phyloP scores from a whole-genome alignment of 768 basidiomycete species.

The Podaxis pistillaris region DNA sequence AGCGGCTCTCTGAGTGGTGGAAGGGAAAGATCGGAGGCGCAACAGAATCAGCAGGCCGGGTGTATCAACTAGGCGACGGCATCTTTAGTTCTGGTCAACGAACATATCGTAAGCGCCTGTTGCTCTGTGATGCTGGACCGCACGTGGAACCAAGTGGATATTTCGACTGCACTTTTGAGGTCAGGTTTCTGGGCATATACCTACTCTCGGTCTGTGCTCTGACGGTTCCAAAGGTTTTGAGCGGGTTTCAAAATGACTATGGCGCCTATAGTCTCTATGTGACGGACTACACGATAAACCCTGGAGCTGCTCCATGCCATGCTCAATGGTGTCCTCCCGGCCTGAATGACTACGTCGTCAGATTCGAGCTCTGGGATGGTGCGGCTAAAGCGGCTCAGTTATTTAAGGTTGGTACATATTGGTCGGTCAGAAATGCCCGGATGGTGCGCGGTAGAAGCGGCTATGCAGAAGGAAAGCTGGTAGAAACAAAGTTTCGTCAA shows the following conservation, averaged over 20 bases:
- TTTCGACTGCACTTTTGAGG: conserved; percentile 66
- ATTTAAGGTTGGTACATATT: conserved; percentile 52
- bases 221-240: conserved; percentile 41
- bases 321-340: conserved; percentile 46
- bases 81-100: neutral
- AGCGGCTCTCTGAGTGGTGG: conserved; percentile 12
- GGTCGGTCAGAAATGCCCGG: conserved; percentile 51
- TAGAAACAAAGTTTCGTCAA: conserved; percentile 40
- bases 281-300: conserved; percentile 62
- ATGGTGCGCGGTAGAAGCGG: conserved; percentile 37
- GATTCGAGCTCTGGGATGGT: conserved; percentile 57
- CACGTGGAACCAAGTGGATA: conserved; percentile 43
- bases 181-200: conserved; percentile 20
- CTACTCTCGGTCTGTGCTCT: neutral
- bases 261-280: conserved; percentile 51
- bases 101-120: conserved; percentile 31
- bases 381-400: conserved; percentile 39
- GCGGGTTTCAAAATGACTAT: conserved; percentile 37
- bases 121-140: conserved; percentile 52
- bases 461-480: conserved; percentile 53
- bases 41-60: conserved; percentile 3
- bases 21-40: neutral
- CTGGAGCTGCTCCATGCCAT: conserved; percentile 28
- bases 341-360: conserved; percentile 45
- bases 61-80: neutral